Evolutionary conservation across 2,329 filamentous ascomycete species (phyloP).

Genomic region (Pseudopyrenochaeta lycopersici): DNA sequence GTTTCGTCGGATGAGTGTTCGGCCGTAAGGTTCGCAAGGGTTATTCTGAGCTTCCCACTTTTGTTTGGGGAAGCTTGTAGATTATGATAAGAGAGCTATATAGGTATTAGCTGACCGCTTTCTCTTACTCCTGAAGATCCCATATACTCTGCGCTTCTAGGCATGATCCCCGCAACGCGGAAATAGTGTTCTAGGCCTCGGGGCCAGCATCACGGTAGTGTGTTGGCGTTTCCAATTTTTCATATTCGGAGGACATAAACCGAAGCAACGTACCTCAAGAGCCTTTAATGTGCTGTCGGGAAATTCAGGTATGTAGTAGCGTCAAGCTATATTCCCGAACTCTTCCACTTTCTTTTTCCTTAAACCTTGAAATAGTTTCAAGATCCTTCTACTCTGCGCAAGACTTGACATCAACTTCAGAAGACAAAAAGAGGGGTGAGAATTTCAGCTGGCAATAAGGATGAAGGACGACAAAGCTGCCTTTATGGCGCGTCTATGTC

Average conservation of each 20-base stretch:
- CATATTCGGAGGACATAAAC: not conserved
- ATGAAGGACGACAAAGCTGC: constrained; percentile 6
- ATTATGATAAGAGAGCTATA: not conserved
- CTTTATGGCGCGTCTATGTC: constrained; percentile 16
- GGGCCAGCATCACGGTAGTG: not conserved
- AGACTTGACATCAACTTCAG: not conserved
- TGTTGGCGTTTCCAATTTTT: not conserved
- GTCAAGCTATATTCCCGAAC: too few relatives aligned
- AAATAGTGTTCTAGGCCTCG: constrained; percentile 1
- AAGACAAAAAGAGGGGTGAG: constrained; percentile 5
- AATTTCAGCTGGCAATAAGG: not conserved
- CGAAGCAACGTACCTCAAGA: not conserved
- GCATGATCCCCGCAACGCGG: not conserved
- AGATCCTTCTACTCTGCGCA: not conserved
- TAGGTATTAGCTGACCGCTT: constrained; percentile 22
- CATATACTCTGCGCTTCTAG: not conserved
- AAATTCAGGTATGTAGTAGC: too few relatives aligned
- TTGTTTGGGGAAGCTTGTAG: not conserved
- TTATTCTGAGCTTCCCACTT: not conserved
- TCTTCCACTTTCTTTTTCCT: too few relatives aligned
- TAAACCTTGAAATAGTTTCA: too few relatives aligned
- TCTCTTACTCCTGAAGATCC: not conserved
- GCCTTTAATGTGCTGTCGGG: too few relatives aligned
- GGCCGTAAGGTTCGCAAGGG: not conserved
- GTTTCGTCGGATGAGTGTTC: not conserved